Evolutionary conservation across 257 asterid species (phyloP).

Genomic region (Cruciata laevipes): DNA sequence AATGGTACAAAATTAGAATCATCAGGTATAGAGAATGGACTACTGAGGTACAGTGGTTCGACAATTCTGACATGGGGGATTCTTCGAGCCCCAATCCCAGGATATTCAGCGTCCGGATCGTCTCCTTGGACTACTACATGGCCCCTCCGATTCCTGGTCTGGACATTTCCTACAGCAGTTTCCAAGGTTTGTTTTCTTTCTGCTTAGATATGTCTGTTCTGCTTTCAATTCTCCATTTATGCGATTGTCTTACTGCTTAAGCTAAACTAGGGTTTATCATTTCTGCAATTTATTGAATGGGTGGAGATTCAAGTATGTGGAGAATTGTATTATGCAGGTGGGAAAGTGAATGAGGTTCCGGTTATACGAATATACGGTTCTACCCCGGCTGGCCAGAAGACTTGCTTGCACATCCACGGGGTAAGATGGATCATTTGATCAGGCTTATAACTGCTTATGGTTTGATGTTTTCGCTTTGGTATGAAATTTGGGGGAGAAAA

Average conservation of each 20-base stretch:
- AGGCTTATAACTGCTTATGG: constrained; percentile 1
- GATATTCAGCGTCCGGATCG: constrained; percentile 66
- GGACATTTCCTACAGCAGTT: constrained; percentile 51
- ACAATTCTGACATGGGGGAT: constrained; percentile 34
- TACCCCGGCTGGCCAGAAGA: constrained; percentile 89
- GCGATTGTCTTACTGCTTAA: not conserved
- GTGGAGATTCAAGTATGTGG: not conserved
- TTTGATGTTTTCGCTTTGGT: not conserved
- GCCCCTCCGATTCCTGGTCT: constrained; percentile 60
- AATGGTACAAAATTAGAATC: not conserved
- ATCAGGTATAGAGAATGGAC: not conserved
- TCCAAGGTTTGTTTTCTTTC: not conserved
- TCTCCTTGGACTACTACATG: constrained; percentile 82
- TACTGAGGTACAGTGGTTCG: not conserved
- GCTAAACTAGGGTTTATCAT: not conserved
- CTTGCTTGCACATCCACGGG: constrained; percentile 87
- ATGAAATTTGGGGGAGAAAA: not conserved
- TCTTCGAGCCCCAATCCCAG: constrained; percentile 33
- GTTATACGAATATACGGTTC: constrained; percentile 84
- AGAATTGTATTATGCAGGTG: constrained; percentile 42
- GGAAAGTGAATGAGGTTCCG: constrained; percentile 87
- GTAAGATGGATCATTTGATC: constrained; percentile 32
- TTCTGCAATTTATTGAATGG: not conserved
- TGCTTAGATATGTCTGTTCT: not conserved
- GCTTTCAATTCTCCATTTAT: not conserved